Base-by-base conservation (phyloP, 2,329 filamentous ascomycete genomes). In the Escovopsis sp. region DNA sequence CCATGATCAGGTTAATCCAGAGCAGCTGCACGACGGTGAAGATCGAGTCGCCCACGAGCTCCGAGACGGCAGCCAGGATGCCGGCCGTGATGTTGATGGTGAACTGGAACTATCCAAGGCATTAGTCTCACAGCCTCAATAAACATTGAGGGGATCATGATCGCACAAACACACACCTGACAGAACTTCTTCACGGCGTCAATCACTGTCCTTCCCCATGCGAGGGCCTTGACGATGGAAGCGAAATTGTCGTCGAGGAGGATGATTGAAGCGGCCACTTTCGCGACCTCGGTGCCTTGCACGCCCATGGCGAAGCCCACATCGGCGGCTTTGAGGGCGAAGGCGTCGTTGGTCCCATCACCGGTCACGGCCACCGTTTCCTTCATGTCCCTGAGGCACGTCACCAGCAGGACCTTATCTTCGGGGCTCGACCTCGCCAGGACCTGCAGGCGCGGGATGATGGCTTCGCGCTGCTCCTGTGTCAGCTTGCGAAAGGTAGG, bases 1-100 rank as follows among this genome's bases (percentile, higher is more conserved):
- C 76, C 76, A 81, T 81, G 54, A 80, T 80, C 35, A 81, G 63
- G 54, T 81, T 80, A 42, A 81, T 73, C 77, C 76, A 81, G 33
- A 81, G 65, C 39, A 81, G 66, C 51, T 81, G 77, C 1, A 81
- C 76, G 3, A 81, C 76, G 3, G 75, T 74, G 36, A 69, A 63
- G 57, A 72, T 71, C 1, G 71, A 61, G 7, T 63, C 54, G 44
- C 67, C 70, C 12, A 74, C 69, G 37, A 81, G 71, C 9, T 76
- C 71, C 5, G 76, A 75, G 45, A 80, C 63, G 47, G 81, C 79
- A 8, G 76, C 75, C 13, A 80, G 66, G 34, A 78, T 56, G 11
- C 80, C 75, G 6, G 76, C 76, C 7, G 76, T 79, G 47, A 81
- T 79, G 54, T 81, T 81, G 56, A 81, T 76, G 2, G 79, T 83